Evolutionary conservation across 2,329 filamentous ascomycete species (phyloP).

Genomic region (Pseudogymnoascus sp.): DNA sequence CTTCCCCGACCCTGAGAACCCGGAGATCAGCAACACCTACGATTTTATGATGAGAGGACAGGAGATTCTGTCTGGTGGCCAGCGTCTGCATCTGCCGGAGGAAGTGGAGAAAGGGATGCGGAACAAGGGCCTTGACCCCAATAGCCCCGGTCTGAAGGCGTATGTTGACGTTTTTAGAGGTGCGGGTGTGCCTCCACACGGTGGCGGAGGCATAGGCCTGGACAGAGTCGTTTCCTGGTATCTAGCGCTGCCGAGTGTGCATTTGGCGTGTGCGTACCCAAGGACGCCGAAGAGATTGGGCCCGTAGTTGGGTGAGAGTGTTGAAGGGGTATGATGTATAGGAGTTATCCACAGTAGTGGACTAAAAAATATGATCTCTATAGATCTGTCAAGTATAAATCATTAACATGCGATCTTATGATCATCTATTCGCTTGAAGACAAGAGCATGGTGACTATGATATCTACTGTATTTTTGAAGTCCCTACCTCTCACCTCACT

Average conservation of each 20-base stretch:
- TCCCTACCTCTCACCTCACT: not conserved
- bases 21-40: conserved; percentile 59
- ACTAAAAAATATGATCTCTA: not conserved
- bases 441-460: not conserved
- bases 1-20: conserved; percentile 65
- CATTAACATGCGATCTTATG: not conserved
- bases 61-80: conserved; percentile 86
- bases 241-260: conserved; percentile 52
- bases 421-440: not conserved
- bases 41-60: conserved; percentile 92
- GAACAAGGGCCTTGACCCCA: conserved; percentile 73
- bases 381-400: not conserved
- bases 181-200: conserved; percentile 83
- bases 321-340: not conserved
- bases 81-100: conserved; percentile 77
- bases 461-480: not conserved
- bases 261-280: conserved; percentile 52
- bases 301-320: conserved; percentile 33
- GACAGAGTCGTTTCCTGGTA: conserved; percentile 75
- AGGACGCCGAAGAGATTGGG: conserved; percentile 53
- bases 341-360: not conserved
- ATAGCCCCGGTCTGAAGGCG: conserved; percentile 70
- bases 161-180: conserved; percentile 77
- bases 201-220: conserved; percentile 81
- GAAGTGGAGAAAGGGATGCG: conserved; percentile 73